Evolutionary conservation across 257 asterid genomes (phyloP), one percentile per base, ranked within the genome.

Genomic region (Vinca minor): DNA sequence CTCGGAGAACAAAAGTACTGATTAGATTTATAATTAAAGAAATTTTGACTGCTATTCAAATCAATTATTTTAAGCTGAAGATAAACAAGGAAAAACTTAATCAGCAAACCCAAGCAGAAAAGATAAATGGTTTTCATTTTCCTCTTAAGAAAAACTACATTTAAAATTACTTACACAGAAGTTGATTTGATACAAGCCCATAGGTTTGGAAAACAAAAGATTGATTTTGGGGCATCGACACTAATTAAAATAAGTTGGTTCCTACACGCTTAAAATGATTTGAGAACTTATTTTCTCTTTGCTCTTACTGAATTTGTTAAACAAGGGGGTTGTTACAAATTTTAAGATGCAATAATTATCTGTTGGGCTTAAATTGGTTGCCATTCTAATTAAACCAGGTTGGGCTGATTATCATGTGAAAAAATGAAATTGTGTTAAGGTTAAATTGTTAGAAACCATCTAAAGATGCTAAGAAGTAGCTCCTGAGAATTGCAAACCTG

Each of bases 401-500:
- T 18, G 3, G 10, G 8, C 4, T 50, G 57, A 50, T 50, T 23
- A 23, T n/a, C 10, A 13, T 28, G 3, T 23, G 32, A 9, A 50
- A 50, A 10, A 0, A 9, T 50, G 29, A 1, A 9, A 21, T 50
- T 23, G 34, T 50, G 25, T 9, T 32, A 50, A 23, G 26, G 25
- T 46, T 8, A 46, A 3, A n/a, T 46, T 5, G 5, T 46, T 4
- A 46, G 25, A 50, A 50, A 50, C 56, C 34, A 50, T 11, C 2
- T 23, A 50, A n/a, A 35, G 34, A 36, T 17, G 14, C 34, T 36
- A 60, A 18, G 31, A 34, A 14, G 28, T 45, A 31, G 53, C 59
- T 55, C 20, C 35, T 18, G 29, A 46, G 53, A 55, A 55, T 42
- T 47, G 42, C 65, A 25, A 41, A 92, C 97, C 98, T 89, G 97